These are phyloP conservation scores for Chenopodium formosanum DNA, from an alignment of 148 eudicot species.

Conservation along the genomic window DNA sequence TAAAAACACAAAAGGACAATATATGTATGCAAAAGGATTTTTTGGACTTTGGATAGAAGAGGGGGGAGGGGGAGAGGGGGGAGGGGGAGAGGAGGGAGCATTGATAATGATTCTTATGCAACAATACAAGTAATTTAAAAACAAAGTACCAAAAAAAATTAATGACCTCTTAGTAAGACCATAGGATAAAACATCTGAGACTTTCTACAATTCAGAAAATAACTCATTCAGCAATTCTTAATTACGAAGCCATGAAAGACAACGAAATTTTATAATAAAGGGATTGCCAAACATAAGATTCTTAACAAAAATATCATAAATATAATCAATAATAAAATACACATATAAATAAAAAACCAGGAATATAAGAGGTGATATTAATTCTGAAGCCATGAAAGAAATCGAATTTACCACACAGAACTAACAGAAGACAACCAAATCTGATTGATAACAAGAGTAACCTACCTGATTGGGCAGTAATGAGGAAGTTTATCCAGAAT, in stretches of 20 bases:
- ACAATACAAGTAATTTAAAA: neutral
- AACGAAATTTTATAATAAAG: neutral
- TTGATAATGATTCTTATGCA: neutral
- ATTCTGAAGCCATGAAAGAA: neutral
- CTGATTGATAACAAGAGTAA: neutral
- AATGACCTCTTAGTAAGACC: neutral
- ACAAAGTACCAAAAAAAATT: too few species aligned
- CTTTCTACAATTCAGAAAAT: neutral
- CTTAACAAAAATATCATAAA: neutral
- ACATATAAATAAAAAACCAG: too few species aligned
- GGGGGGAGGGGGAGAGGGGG: too few species aligned
- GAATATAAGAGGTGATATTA: neutral
- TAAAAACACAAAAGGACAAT: neutral
- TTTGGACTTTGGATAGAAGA: too few species aligned
- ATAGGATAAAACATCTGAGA: neutral
- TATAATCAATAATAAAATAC: too few species aligned
- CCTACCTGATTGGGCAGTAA: constrained; percentile 95
- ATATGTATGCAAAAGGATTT: neutral
- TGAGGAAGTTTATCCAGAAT: constrained; percentile 96
- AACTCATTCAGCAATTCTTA: neutral
- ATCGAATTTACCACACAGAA: neutral
- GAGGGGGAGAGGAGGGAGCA: too few species aligned
- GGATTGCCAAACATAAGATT: neutral
- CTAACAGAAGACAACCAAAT: neutral
- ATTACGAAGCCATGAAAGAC: too few species aligned